Percentiles rank a stretch among this genome's conserved stretches.
These are phyloP conservation scores for Aspergillus sp. DNA, from an alignment of 2,329 filamentous ascomycete species.

Conservation along the genomic window DNA sequence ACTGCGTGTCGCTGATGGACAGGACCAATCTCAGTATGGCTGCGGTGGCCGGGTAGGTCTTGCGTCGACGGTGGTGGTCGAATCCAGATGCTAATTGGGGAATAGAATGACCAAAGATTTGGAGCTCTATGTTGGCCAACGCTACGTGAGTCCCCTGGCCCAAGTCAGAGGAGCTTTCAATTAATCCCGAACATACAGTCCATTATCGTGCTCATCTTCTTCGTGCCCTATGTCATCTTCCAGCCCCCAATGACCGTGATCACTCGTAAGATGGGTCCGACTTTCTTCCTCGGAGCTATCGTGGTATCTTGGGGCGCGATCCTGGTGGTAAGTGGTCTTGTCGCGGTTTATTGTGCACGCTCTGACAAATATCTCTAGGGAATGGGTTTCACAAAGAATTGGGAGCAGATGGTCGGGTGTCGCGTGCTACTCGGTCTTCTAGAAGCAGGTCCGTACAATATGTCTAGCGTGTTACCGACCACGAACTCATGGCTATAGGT, in stretches of 20 bases:
- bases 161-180: neutral
- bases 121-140: slow-evolving; percentile 24
- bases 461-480: neutral
- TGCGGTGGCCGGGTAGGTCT: slow-evolving; percentile 64
- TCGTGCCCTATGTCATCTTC: slow-evolving; percentile 31
- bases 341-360: neutral
- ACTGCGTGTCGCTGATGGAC: slow-evolving; percentile 76
- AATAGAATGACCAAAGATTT: slow-evolving; percentile 50
- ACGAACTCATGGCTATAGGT: slow-evolving; percentile 58
- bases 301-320: slow-evolving; percentile 28
- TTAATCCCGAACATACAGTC: slow-evolving; percentile 15
- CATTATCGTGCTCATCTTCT: slow-evolving; percentile 30
- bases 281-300: slow-evolving; percentile 25
- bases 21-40: slow-evolving; percentile 70
- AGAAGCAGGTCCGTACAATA: slow-evolving; percentile 17
- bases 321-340: slow-evolving; percentile 22
- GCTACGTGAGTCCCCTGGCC: slow-evolving; percentile 22
- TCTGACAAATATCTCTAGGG: slow-evolving; percentile 15
- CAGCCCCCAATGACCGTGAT: slow-evolving; percentile 30
- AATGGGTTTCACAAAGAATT: slow-evolving; percentile 28
- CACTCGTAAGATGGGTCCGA: slow-evolving; percentile 30
- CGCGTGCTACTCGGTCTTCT: slow-evolving; percentile 26
- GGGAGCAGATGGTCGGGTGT: slow-evolving; percentile 24
- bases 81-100: slow-evolving; percentile 63
- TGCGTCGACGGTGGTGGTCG: slow-evolving; percentile 64